These are phyloP conservation scores for Oryza meridionalis DNA, from an alignment of 176 grass and related monocot species.

Conservation along the genomic window DNA sequence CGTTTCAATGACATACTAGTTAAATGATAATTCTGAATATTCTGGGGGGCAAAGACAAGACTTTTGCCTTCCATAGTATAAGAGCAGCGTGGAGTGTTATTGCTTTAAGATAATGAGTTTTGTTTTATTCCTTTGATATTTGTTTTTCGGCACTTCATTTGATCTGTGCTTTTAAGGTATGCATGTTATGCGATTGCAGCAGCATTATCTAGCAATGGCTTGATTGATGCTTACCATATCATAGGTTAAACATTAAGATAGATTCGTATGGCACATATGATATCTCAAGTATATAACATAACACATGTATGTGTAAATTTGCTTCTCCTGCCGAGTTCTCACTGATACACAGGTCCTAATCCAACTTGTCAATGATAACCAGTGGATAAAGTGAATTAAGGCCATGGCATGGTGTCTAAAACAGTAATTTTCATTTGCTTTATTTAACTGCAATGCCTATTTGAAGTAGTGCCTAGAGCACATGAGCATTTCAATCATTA, in stretches of 20 bases:
- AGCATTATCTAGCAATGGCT: not conserved
- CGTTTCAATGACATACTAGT: not conserved
- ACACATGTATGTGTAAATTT: not conserved
- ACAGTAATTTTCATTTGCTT: slow-evolving; percentile 2
- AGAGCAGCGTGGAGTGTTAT: not conserved
- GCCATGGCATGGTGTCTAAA: not conserved
- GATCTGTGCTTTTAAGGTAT: slow-evolving; percentile 3
- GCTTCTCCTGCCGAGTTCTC: not conserved
- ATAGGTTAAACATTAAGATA: not conserved
- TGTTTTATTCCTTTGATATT: not conserved
- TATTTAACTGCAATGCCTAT: not conserved
- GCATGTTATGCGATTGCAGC: slow-evolving; percentile 2
- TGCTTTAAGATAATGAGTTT: slow-evolving; percentile 19
- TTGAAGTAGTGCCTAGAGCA: not conserved
- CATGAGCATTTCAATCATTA: slow-evolving; percentile 4
- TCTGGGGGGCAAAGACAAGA: not conserved
- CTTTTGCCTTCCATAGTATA: slow-evolving; percentile 17
- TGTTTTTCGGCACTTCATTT: slow-evolving; percentile 6
- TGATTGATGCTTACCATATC: slow-evolving; percentile 16
- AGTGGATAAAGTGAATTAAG: not conserved
- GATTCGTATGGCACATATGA: not conserved
- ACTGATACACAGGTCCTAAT: not conserved
- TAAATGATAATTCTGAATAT: slow-evolving; percentile 25
- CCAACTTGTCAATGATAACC: not conserved
- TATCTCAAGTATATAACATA: slow-evolving; percentile 14